Conservation (phyloP, 2,329 filamentous ascomycete genomes). For the Onygena corvina region DNA sequence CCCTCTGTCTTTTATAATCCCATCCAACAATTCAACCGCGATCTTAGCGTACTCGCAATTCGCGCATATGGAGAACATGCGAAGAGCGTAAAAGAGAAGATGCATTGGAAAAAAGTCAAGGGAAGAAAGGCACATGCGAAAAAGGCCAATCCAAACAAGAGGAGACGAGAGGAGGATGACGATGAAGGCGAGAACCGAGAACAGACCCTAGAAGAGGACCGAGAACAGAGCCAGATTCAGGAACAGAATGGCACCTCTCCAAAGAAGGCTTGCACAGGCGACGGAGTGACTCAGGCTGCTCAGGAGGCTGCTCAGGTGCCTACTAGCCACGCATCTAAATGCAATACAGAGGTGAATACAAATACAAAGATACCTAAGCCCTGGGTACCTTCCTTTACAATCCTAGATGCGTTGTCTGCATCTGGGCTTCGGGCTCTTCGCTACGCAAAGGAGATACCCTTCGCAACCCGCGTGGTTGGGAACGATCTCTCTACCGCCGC, state of each 20-base stretch:
- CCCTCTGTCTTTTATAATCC: slow-evolving; percentile 94
- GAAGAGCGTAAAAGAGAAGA: slow-evolving; percentile 43
- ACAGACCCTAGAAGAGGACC: slow-evolving; percentile 5
- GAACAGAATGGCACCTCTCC: slow-evolving; percentile 2
- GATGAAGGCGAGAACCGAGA: too few relatives aligned
- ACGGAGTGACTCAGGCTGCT: slow-evolving; percentile 7
- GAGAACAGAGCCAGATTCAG: not conserved
- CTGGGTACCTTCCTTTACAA: slow-evolving; percentile 51
- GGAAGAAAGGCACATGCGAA: slow-evolving; percentile 24
- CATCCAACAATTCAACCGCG: slow-evolving; percentile 97
- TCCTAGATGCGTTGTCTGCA: slow-evolving; percentile 88
- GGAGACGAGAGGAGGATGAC: slow-evolving; percentile 15
- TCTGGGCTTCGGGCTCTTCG: slow-evolving; percentile 82
- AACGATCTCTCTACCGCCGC: slow-evolving; percentile 78
- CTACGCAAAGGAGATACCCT: slow-evolving; percentile 83
- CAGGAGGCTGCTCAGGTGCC: slow-evolving; percentile 2
- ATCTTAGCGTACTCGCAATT: slow-evolving; percentile 85
- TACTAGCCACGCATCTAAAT: slow-evolving; percentile 6
- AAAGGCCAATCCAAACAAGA: slow-evolving; percentile 29
- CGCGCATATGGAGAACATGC: slow-evolving; percentile 69
- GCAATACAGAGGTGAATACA: not conserved
- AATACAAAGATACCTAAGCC: slow-evolving; percentile 11
- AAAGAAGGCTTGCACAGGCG: slow-evolving; percentile 3
- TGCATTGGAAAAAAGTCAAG: slow-evolving; percentile 29
- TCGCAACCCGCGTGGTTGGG: slow-evolving; percentile 66